A percentile compares a stretch with the other conserved stretches of the same genome.
Evolutionary conservation across 495 filamentous ascomycete genomes (phyloP).

Genomic region (Cladorrhinum samala): DNA sequence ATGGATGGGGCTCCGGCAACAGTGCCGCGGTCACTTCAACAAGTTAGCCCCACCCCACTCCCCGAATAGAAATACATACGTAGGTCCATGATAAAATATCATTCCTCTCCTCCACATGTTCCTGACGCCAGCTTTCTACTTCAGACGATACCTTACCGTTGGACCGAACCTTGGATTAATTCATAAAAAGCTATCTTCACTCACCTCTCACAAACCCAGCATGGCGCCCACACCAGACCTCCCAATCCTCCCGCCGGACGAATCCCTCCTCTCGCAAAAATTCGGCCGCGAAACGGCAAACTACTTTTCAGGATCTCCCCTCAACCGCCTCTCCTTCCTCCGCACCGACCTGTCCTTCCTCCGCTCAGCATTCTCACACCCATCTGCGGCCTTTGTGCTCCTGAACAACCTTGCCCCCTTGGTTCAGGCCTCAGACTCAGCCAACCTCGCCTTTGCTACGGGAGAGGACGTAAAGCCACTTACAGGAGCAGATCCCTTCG

Average conservation of each 20-base stretch:
- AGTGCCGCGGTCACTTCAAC: too few relatives aligned
- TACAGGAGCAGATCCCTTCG: conserved; percentile 67
- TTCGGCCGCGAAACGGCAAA: conserved; percentile 90
- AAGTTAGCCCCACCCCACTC: background rate
- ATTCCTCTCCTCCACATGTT: background rate
- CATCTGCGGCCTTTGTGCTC: conserved; percentile 64
- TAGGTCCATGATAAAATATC: background rate
- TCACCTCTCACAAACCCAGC: too few relatives aligned
- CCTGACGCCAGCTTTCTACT: too few relatives aligned
- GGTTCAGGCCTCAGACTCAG: conserved; percentile 44
- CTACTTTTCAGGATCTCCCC: conserved; percentile 77
- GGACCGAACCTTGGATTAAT: too few relatives aligned
- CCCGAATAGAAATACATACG: too few relatives aligned
- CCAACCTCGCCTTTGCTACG: conserved; percentile 55
- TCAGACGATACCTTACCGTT: background rate
- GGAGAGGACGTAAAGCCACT: conserved; percentile 60
- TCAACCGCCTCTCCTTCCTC: conserved; percentile 73
- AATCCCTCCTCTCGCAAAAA: conserved; percentile 78
- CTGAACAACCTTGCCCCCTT: conserved; percentile 76
- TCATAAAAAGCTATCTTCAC: too few relatives aligned
- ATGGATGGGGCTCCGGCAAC: too few relatives aligned
- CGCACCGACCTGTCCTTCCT: conserved; percentile 76
- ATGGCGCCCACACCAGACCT: conserved; percentile 39
- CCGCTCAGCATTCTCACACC: conserved; percentile 65
- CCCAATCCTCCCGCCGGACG: conserved; percentile 49